Conservation (phyloP, 164 flowering plant genomes). For the Vitis cinerea region DNA sequence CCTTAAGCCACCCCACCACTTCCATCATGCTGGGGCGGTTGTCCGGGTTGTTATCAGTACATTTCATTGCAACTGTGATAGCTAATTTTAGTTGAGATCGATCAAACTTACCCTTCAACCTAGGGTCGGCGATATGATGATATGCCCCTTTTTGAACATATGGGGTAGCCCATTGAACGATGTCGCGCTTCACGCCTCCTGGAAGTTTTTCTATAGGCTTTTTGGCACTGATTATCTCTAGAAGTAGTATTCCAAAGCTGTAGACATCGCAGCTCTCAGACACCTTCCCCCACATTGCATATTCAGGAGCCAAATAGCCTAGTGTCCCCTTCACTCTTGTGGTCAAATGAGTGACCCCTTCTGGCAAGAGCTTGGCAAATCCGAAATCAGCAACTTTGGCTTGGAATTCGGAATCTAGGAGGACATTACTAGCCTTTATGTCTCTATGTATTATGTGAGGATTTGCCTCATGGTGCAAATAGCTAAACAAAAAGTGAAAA, state of each 20-base stretch:
- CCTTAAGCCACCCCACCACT: conserved; percentile 51
- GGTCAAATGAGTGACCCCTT: conserved; percentile 63
- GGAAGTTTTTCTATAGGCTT: conserved; percentile 67
- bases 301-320: conserved; percentile 77
- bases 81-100: conserved; percentile 26
- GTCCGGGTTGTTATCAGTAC: conserved; percentile 49
- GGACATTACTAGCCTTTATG: conserved; percentile 78
- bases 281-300: conserved; percentile 88
- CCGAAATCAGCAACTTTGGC: conserved; percentile 83
- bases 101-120: conserved; percentile 53
- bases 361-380: conserved; percentile 70
- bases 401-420: conserved; percentile 55
- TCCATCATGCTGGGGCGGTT: conserved; percentile 62
- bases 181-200: conserved; percentile 57
- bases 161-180: conserved; percentile 70
- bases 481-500: conserved; percentile 29
- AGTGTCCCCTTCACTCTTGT: conserved; percentile 77
- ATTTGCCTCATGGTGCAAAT: conserved; percentile 73
- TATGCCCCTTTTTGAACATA: conserved; percentile 42
- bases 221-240: conserved; percentile 57
- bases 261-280: conserved; percentile 86
- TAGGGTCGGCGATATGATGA: conserved; percentile 56
- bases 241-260: conserved; percentile 67
- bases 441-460: conserved; percentile 84
- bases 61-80: conserved; percentile 41